phyloP scores from a whole-genome alignment of 768 basidiomycete species.

The Lactifluus piperatus region DNA sequence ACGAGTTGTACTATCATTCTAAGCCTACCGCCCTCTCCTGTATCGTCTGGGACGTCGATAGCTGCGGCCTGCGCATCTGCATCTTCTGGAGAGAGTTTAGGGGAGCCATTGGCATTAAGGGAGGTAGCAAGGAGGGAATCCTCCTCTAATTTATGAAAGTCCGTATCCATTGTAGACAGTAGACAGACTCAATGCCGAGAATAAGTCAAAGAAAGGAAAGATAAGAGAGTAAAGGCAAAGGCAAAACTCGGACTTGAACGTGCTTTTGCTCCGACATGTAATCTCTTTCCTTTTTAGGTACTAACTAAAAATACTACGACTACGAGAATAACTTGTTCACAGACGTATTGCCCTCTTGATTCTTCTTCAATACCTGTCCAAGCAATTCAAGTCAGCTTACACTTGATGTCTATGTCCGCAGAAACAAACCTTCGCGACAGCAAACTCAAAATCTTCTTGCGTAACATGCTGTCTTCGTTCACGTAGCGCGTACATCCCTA shows the following conservation, averaged over 20 bases:
- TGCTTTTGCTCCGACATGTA: too few relatives aligned
- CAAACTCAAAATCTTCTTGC: constrained; percentile 98
- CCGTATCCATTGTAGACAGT: background rate
- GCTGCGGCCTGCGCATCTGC: constrained; percentile 8
- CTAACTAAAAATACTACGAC: constrained; percentile 19
- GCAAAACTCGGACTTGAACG: too few relatives aligned
- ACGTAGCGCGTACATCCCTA: constrained; percentile 93
- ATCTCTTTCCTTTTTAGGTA: background rate
- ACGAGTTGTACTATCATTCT: constrained; percentile 90
- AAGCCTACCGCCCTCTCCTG: constrained; percentile 83
- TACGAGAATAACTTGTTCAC: constrained; percentile 92
- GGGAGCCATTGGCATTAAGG: background rate
- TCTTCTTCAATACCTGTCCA: constrained; percentile 80
- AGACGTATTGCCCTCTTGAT: constrained; percentile 89
- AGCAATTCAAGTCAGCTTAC: background rate
- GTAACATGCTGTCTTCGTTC: constrained; percentile 96
- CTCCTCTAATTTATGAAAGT: background rate
- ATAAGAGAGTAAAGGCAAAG: background rate
- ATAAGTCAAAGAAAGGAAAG: background rate
- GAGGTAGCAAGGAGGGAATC: background rate
- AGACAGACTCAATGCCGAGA: background rate
- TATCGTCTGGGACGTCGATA: constrained; percentile 32
- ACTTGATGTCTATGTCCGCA: background rate
- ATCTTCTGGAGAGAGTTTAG: background rate
- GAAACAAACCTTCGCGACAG: constrained; percentile 76